phyloP scores from a whole-genome alignment of 2,329 filamentous ascomycete species.

The Celoporthe dispersa region DNA sequence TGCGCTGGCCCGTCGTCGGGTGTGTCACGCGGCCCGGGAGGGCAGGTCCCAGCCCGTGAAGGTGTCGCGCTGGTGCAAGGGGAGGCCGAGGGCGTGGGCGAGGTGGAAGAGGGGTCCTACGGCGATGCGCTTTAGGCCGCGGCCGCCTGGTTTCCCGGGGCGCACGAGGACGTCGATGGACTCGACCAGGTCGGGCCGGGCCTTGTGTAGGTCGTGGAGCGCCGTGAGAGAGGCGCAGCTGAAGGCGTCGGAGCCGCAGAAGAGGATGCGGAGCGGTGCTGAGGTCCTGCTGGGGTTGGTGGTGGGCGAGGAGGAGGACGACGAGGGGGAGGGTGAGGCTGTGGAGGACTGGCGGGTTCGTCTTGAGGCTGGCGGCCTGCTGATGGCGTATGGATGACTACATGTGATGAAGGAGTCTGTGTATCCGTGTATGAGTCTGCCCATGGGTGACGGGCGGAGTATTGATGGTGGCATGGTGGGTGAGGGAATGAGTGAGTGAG shows the following conservation, averaged over 20 bases:
- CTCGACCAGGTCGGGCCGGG: conserved; percentile 60
- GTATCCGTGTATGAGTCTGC: not conserved
- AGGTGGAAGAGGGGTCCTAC: conserved; percentile 75
- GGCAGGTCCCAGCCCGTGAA: conserved; percentile 74
- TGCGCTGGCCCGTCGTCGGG: conserved; percentile 22
- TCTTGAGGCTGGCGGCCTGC: not conserved
- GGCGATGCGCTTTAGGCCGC: conserved; percentile 70
- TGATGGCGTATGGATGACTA: too few relatives aligned
- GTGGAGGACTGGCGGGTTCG: not conserved
- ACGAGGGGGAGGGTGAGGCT: not conserved
- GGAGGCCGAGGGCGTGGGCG: conserved; percentile 66
- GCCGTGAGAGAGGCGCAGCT: conserved; percentile 78
- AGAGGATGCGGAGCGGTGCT: conserved; percentile 79
- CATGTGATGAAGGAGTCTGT: not conserved
- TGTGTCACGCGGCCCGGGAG: conserved; percentile 24
- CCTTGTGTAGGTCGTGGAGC: conserved; percentile 63
- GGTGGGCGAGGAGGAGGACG: conserved; percentile 4
- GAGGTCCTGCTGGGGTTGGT: conserved; percentile 35
- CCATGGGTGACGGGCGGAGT: not conserved
- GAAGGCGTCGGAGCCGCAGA: conserved; percentile 92
- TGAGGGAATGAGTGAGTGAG: not conserved
- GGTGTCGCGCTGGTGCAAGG: conserved; percentile 75
- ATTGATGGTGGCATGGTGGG: not conserved
- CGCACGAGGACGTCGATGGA: conserved; percentile 87
- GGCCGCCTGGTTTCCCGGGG: conserved; percentile 76